A percentile compares a stretch with the other conserved stretches of the same genome.
Evolutionary conservation across 208 protist genomes (phyloP).

Genomic region (Phytomonas sp.): DNA sequence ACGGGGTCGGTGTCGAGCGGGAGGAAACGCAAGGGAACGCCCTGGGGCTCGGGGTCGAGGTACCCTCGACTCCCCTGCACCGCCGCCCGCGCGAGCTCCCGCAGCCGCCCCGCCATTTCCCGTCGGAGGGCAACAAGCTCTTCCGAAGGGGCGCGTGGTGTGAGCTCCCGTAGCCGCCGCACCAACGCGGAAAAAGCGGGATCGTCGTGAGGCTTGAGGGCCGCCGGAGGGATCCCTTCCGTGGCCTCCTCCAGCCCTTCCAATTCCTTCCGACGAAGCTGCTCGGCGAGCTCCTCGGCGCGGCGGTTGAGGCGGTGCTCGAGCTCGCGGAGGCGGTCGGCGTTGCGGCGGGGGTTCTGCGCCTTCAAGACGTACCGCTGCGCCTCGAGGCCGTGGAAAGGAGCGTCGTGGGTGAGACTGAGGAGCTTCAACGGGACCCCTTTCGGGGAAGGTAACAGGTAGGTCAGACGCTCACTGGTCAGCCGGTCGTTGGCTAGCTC

Average conservation of each 20-base stretch:
- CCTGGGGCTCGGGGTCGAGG: constrained; percentile 55
- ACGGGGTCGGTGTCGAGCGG: constrained; percentile 51
- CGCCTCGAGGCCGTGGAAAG: constrained; percentile 53
- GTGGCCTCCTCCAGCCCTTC: constrained; percentile 43
- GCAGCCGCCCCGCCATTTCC: constrained; percentile 65
- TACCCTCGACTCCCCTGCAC: constrained; percentile 38
- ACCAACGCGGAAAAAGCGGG: constrained; percentile 44
- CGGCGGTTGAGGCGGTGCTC: constrained; percentile 55
- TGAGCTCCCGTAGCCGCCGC: constrained; percentile 24
- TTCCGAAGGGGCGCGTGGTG: constrained; percentile 29
- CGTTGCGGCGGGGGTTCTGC: constrained; percentile 53
- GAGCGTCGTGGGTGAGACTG: constrained; percentile 48
- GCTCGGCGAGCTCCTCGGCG: constrained; percentile 48
- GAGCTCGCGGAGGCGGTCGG: constrained; percentile 50
- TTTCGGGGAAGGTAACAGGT: constrained; percentile 37
- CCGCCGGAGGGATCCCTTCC: constrained; percentile 44
- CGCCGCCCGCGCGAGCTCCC: constrained; percentile 46
- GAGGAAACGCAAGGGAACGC: constrained; percentile 47
- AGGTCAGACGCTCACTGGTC: constrained; percentile 41
- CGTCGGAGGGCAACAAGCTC: constrained; percentile 33
- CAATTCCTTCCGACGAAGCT: constrained; percentile 49
- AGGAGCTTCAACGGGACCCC: constrained; percentile 59
- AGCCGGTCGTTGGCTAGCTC: constrained; percentile 50
- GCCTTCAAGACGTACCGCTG: constrained; percentile 49
- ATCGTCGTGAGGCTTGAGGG: constrained; percentile 52